phyloP scores from a whole-genome alignment of 2,329 filamentous ascomycete species.

The Paecilomyces variotii region DNA sequence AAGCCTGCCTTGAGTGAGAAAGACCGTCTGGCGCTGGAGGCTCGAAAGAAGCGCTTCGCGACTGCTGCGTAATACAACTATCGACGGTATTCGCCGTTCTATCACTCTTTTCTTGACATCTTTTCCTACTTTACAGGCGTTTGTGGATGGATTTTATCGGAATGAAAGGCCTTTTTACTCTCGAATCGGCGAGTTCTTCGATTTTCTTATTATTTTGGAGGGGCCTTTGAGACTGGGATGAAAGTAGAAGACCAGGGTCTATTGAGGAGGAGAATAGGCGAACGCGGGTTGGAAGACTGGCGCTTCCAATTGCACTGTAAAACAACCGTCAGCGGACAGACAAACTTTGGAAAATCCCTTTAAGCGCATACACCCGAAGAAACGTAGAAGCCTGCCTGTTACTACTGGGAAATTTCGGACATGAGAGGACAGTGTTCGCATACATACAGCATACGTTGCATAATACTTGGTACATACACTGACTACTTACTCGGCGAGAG shows the following conservation, averaged over 20 bases:
- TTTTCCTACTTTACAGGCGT: background rate
- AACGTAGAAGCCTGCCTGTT: background rate
- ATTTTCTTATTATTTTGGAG: background rate
- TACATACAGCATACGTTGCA: too few relatives aligned
- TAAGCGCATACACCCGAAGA: background rate
- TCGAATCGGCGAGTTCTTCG: background rate
- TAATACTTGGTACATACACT: too few relatives aligned
- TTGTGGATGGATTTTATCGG: background rate
- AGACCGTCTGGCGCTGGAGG: conserved; percentile 37
- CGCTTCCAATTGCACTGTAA: background rate
- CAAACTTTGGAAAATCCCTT: background rate
- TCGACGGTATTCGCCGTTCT: background rate
- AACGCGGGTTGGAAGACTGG: background rate
- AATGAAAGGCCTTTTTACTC: conserved; percentile 1
- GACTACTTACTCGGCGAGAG: too few relatives aligned
- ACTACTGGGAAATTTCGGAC: background rate
- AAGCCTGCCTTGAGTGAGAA: conserved; percentile 28
- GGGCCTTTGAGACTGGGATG: background rate
- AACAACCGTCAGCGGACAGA: background rate
- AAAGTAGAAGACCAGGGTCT: background rate
- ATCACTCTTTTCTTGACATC: background rate
- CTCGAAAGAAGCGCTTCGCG: conserved; percentile 41
- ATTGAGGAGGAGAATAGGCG: background rate
- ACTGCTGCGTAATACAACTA: conserved; percentile 17
- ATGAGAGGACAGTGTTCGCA: too few relatives aligned